Base-by-base conservation (phyloP, 805 yeast species). In the Barnettozyma populi region DNA sequence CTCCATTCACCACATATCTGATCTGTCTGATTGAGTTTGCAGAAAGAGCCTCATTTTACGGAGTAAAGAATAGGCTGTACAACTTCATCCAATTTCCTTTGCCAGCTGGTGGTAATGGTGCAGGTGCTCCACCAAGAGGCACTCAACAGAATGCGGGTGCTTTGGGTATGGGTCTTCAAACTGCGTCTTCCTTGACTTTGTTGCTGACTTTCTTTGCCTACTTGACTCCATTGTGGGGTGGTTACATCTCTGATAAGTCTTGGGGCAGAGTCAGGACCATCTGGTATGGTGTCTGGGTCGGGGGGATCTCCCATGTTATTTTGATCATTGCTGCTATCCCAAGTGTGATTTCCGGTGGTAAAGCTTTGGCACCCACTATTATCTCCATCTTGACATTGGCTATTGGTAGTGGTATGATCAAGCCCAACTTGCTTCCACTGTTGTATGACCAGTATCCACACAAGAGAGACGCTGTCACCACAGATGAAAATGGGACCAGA, bases 191-290 rank as follows among this genome's bases (percentile, higher is more conserved):
- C 34, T 72, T 86, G 50, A 78, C 86, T 14, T 80, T 84, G 61
- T 79, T 84, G 57, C 81, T 84, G 73, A 88, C 83, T 60, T 86
- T 86, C 62, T 83, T 89, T 85, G 82, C 90, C 62, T 86, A 85
- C 63, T 72, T 84, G 34, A 83, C 90, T 42, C 95, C 95, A 23
- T 72, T 86, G 45, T 71, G 80, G 45, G 90, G 89, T 55, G 92
- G 88, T 45, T 76, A 80, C 64, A 56, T 86, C 18, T 80, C 92
- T 46, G 95, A 86, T 65, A 79, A 84, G 50, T 80, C 72, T 64
- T 75, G 77, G 70, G 92, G 92, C 47, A 82, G 84, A 62, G 82
- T 73, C 68, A 78, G 75, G 54, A 81, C 90, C 27, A 83, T 86
- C 58, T 71, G 75, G 53, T 69, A 73, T 21, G 82, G 82, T 56